Base-by-base conservation (phyloP, 225 moss, liverwort and hornwort genomes). In the Asterella californica region DNA sequence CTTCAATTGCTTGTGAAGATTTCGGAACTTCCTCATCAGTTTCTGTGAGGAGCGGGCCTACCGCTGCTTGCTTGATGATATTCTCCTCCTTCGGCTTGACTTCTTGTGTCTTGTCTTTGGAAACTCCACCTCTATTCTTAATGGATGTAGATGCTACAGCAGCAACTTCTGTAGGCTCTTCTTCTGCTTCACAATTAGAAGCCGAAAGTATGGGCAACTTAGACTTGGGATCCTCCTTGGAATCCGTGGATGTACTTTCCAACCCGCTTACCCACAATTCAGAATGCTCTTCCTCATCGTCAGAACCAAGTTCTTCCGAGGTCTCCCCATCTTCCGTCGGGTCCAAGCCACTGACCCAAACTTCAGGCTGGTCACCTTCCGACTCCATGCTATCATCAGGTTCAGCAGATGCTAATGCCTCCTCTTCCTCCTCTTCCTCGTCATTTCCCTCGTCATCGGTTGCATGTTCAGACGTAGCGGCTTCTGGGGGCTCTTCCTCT, bases 231-330 rank as follows among this genome's bases (percentile, higher is more conserved):
- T 2, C 74, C 1, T 74, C 32, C 2, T 48, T 48, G 0, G 4
- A 12, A 2, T n/a, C 19, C 37, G 37, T 37, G 29, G 74, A 14
- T 0, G 12, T 53, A 27, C 24, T 30, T 14, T 73, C 49, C 49
- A 73, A 47, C 25, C 73, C 73, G n/a, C 73, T 73, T 1, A 73
- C 73, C 73, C 73, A 73, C 14, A 73, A 15, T 12, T 73, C 50
- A 27, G 49, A n/a, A 27, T 73, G 73, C 9, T 50, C 48, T 50
- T 73, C 73, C 32, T 65, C 32, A 52, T 50, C 49, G 0, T 29
- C 49, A 29, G 49, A 52, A 45, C 7, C 22, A 2, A 22, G 36
- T 42, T 42, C 65, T 8, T 70, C 73, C 29, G 73, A 73, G 29
- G 50, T 48, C 2, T 50, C 50, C 15, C n/a, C 73, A 17, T 73